Evolutionary conservation across 352 stramenopile genomes (phyloP).

Genomic region (Elongisporangium prolatum): DNA sequence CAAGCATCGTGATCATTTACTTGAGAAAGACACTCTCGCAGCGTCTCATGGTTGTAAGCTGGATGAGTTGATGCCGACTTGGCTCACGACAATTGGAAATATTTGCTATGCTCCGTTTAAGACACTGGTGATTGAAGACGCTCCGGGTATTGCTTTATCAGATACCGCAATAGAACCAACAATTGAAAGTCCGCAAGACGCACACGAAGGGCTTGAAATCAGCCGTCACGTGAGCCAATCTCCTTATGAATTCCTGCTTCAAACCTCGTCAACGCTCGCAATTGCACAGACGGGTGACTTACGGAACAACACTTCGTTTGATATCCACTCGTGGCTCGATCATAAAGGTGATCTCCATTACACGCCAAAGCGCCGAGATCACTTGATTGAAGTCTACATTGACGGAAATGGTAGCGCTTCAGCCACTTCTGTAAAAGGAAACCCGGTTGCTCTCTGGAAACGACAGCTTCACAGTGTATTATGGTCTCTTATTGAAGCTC

Average conservation of each 20-base stretch:
- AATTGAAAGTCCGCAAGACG: not conserved
- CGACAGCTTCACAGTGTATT: slow-evolving; percentile 21
- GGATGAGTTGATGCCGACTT: not conserved
- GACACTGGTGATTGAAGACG: not conserved
- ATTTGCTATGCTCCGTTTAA: not conserved
- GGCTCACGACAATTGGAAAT: not conserved
- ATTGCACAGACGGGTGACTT: not conserved
- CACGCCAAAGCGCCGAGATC: slow-evolving; percentile 3
- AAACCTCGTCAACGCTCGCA: not conserved
- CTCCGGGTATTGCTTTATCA: not conserved
- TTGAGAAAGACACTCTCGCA: not conserved
- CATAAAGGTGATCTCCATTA: slow-evolving; percentile 32
- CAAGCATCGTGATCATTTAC: too few species aligned
- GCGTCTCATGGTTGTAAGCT: not conserved
- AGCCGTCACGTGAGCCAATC: not conserved
- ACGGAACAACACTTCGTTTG: not conserved
- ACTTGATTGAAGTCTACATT: not conserved
- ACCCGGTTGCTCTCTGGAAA: slow-evolving; percentile 16
- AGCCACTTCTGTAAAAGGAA: slow-evolving; percentile 20
- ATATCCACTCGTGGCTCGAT: slow-evolving; percentile 11
- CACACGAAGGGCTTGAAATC: not conserved
- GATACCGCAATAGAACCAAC: not conserved
- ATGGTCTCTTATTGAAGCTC: slow-evolving; percentile 13
- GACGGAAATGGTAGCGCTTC: not conserved
- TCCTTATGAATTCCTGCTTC: not conserved